Evolutionary conservation across 257 asterid species (phyloP).

Genomic region (Solanum virginianum): DNA sequence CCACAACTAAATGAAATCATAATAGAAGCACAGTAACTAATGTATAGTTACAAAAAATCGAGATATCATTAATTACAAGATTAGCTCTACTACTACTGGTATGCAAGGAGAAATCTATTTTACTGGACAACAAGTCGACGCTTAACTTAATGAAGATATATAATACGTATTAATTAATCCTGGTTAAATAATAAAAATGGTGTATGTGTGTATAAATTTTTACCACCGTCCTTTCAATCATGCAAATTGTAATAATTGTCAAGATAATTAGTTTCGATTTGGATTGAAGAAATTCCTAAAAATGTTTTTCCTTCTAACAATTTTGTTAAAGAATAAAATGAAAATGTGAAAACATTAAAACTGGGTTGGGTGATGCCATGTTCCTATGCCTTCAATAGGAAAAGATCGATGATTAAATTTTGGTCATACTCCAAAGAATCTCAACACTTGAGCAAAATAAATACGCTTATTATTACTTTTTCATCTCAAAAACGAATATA

Average conservation of each 20-base stretch:
- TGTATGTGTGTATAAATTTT: too few species aligned
- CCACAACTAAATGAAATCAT: too few species aligned
- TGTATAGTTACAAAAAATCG: too few species aligned
- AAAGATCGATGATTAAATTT: not conserved
- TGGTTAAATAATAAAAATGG: too few species aligned
- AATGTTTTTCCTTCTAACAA: not conserved
- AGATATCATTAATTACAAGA: too few species aligned
- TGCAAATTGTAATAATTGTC: not conserved
- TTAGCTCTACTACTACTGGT: too few species aligned
- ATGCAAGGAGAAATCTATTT: too few species aligned
- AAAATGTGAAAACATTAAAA: not conserved
- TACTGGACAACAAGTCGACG: too few species aligned
- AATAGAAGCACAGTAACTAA: too few species aligned
- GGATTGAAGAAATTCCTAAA: not conserved
- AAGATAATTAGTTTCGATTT: not conserved
- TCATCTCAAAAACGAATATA: not conserved
- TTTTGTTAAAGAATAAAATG: not conserved
- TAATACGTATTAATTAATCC: too few species aligned
- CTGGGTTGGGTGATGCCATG: not conserved
- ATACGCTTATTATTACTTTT: not conserved
- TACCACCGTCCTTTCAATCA: not conserved
- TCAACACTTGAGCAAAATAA: not conserved
- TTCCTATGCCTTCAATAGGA: not conserved
- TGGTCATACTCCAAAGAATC: not conserved
- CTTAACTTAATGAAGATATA: too few species aligned